Evolutionary conservation across 208 protist species (phyloP).

Genomic region (Zelonia costaricensis): DNA sequence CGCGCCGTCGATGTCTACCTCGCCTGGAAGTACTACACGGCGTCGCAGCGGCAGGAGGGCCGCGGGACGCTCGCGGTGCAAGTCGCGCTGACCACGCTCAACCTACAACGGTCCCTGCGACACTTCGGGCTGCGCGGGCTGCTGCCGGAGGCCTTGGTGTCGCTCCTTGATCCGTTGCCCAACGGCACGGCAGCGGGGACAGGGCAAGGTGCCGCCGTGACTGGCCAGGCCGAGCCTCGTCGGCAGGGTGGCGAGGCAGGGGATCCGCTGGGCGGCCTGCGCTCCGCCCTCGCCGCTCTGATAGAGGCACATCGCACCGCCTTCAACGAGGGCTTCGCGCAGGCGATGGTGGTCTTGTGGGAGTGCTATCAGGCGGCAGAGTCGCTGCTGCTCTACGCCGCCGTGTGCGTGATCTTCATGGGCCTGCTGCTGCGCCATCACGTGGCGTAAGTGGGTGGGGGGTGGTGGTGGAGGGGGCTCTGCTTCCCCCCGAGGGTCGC

Average conservation of each 20-base stretch:
- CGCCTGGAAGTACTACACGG: constrained; percentile 33
- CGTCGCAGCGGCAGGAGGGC: constrained; percentile 20
- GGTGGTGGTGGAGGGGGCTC: neutral
- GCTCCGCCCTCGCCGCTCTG: too few species aligned
- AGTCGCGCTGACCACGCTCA: constrained; percentile 16
- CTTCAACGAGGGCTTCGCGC: neutral
- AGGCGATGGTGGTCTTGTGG: constrained; percentile 5
- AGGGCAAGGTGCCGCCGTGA: too few species aligned
- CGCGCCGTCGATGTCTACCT: constrained; percentile 29
- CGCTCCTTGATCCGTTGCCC: neutral
- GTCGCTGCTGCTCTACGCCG: constrained; percentile 24
- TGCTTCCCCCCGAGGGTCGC: too few species aligned
- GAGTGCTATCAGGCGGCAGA: constrained; percentile 26
- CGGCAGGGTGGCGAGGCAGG: too few species aligned
- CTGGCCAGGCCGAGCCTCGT: too few species aligned
- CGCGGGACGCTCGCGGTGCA: constrained; percentile 21
- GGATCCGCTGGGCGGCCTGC: too few species aligned
- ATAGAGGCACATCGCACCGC: too few species aligned
- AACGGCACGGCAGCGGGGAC: too few species aligned
- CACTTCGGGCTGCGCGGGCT: constrained; percentile 11
- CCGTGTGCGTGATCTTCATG: constrained; percentile 30
- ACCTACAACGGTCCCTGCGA: constrained; percentile 36
- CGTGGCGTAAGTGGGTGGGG: constrained; percentile 16
- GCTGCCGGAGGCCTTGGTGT: neutral
- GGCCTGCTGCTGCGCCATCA: constrained; percentile 58